phyloP scores from a whole-genome alignment of 2,329 filamentous ascomycete species.

The Cladophialophora exuberans region DNA sequence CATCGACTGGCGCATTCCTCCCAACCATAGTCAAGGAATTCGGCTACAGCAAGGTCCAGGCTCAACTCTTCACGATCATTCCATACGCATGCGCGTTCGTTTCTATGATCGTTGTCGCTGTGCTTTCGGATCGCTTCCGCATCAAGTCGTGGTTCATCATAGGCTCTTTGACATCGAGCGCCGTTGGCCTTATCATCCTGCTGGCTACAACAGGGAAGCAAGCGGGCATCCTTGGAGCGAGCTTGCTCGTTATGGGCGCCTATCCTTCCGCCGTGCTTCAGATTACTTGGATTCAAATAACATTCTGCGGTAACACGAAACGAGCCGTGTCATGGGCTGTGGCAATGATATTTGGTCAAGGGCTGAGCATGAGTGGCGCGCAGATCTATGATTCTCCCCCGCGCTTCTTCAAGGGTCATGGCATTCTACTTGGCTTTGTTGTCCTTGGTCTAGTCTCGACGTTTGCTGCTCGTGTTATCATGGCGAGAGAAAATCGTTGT shows the following conservation, averaged over 20 bases:
- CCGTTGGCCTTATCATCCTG: constrained; percentile 11
- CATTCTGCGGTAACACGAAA: constrained; percentile 14
- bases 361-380: constrained; percentile 10
- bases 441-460: background rate
- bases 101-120: constrained; percentile 3
- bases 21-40: constrained; percentile 19
- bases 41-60: constrained; percentile 8
- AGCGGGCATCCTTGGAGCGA: constrained; percentile 9
- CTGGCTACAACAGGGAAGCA: constrained; percentile 7
- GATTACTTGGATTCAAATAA: constrained; percentile 18
- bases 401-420: constrained; percentile 15
- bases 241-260: constrained; percentile 5
- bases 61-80: constrained; percentile 19
- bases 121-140: constrained; percentile 13
- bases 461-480: background rate
- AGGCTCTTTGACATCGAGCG: background rate
- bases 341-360: constrained; percentile 11
- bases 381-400: constrained; percentile 13
- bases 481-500: constrained; percentile 3
- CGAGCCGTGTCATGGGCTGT: constrained; percentile 15
- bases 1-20: constrained; percentile 14
- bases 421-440: constrained; percentile 13
- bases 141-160: constrained; percentile 10
- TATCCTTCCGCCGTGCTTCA: constrained; percentile 16
- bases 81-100: constrained; percentile 18